Base-by-base conservation (phyloP, 2,329 filamentous ascomycete genomes). In the Pseudocercospora eumusae region DNA sequence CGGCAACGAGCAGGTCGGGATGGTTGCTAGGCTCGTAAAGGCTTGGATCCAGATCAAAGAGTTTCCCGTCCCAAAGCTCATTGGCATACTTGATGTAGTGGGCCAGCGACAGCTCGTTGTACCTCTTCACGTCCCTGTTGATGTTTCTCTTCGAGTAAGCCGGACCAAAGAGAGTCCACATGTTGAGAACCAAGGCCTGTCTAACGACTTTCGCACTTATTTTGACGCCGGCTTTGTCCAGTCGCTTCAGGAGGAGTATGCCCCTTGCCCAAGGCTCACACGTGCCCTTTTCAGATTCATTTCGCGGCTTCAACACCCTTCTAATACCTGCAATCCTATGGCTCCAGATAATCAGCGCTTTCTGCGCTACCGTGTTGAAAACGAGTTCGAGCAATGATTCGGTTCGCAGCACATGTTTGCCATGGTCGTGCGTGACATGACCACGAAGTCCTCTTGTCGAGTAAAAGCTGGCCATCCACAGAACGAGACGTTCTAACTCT, bases 401-500 rank as follows among this genome's bases (percentile, higher is more conserved):
- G 4, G 2, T 36, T 25, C 50, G 28, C 28, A 54, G 13, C 18
- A 23, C n/a, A 4, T 3, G 3, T n/a, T 21, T 54, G n/a, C 28
- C 50, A 33, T 21, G 2, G 2, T 33, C 10, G n/a, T 15, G 28
- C 50, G 11, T 54, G 18, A 54, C 15, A 20, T 28, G 28, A 23
- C 27, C 50, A n/a, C 11, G 15, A 20, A 27, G 50, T 13, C 27
- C 50, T 18, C n/a, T 27, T 18, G 3, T 36, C 33, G 49, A 23
- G 42, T 70, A 70, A 11, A 61, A 61, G 10, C 66, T 70, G 4
- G 78, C 76, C 3, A 89, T 77, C 83, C 80, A 83, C 47, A 82
- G 67, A 11, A 81, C 76, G 25, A 87, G 75, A 21, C 78, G 78
- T 61, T 79, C 77, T 6, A 88, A 74, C 31, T 84, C 81, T 13